Evolutionary conservation across 2,329 filamentous ascomycete species (phyloP), one percentile per base, ranked within the genome.

Genomic region (Colletotrichum somersetense): DNA sequence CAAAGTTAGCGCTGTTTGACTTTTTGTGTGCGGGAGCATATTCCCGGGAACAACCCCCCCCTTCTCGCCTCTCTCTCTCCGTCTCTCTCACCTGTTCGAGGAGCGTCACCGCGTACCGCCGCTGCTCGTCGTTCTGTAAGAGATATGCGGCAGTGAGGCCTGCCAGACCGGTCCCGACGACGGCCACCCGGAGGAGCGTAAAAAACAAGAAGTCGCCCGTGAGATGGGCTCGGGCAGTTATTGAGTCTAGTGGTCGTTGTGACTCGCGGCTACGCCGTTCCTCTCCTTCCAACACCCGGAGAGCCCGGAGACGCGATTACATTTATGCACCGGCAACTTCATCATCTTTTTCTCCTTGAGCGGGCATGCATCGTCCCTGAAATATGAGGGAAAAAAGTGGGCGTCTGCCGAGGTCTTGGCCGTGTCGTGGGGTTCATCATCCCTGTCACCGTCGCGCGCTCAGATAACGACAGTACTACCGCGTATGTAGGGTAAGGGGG

Each of bases 141-240:
- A 83, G 77, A 59, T 81, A 78, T 0, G 79, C 80, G 0, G 81
- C 79, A 0, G 81, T 79, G 0, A 83, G 77, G 1, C 82, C 82
- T 16, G 82, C 81, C 14, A 83, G 66, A 1, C 82, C 82, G 1
- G 81, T 82, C 12, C 82, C 82, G 40, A 83, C 74, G 52, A 83
- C 75, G 67, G 82, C 82, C 33, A 81, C 79, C 53, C 74, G 67
- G 7, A 46, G 3, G 48, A 59, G 53, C 44, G n/a, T 48, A n/a
- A 3, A 67, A 62, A 38, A 26, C 1, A 3, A 8, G 26, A 30
- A 30, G 26, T 3, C 26, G 26, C 26, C 7, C 10, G 26, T 40
- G 44, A 18, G 14, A 52, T 18, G 11, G n/a, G 30, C 26, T 33
- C 16, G 14, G 6, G 50, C 2, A 1, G 7, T 14, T 53, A 7